Conservation (phyloP, 176 grass and related monocot species). For the Oryza glumipatula region DNA sequence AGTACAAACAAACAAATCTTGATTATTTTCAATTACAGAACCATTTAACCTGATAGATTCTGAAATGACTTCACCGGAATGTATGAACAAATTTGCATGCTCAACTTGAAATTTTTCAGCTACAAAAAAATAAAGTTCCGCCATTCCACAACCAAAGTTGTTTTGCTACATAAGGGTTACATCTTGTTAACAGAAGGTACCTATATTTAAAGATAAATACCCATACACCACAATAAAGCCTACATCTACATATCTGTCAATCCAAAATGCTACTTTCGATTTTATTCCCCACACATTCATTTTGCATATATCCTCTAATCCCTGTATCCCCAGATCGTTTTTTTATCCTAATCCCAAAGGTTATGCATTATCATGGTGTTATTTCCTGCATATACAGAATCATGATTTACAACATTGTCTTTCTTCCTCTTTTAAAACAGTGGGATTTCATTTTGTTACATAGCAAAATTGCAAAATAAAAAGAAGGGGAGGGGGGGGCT, state of each 20-base stretch:
- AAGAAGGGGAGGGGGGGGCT: background rate
- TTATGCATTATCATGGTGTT: background rate
- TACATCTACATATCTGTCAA: background rate
- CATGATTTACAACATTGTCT: background rate
- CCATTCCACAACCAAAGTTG: conserved; percentile 1
- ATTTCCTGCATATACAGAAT: conserved; percentile 10
- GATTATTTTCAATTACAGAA: background rate
- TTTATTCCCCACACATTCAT: background rate
- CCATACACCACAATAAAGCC: background rate
- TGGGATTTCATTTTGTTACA: background rate
- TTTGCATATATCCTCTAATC: background rate
- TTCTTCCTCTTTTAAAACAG: no score
- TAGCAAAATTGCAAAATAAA: background rate
- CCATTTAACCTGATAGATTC: background rate
- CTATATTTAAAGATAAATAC: no score
- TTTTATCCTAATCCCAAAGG: background rate
- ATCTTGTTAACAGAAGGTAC: background rate
- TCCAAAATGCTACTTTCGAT: background rate
- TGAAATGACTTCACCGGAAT: background rate
- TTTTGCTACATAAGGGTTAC: background rate
- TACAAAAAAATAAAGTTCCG: conserved; percentile 19
- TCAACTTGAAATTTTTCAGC: background rate
- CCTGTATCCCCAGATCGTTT: background rate
- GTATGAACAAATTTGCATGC: conserved; percentile 6
- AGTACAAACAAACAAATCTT: background rate